Percentiles rank a stretch among this genome's conserved stretches.
Conservation (phyloP, 1,284 basidiomycete genomes). For the Cutaneotrichosporon cavernicola region DNA sequence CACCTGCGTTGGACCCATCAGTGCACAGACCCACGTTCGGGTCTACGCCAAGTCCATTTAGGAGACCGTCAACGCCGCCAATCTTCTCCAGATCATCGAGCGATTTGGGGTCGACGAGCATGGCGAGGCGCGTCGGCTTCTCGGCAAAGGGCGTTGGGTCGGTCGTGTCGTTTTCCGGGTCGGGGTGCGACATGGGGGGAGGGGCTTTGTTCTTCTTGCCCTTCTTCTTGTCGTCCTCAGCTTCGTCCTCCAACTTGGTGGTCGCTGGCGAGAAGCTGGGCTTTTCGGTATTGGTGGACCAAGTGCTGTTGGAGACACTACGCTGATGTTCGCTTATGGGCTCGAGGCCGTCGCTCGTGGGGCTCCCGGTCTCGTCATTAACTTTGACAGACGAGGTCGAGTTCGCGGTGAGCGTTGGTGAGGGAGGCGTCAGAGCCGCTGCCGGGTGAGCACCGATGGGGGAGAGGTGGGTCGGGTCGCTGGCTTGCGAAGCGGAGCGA, state of each 20-base stretch:
- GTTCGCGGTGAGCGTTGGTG: slow-evolving; percentile 42
- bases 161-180: slow-evolving; percentile 59
- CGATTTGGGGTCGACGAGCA: slow-evolving; percentile 75
- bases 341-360: slow-evolving; percentile 58
- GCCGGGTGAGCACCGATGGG: slow-evolving; percentile 25
- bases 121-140: slow-evolving; percentile 73
- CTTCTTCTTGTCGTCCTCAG: slow-evolving; percentile 17
- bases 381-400: slow-evolving; percentile 39
- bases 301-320: slow-evolving; percentile 37
- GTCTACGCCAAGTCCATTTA: slow-evolving; percentile 73
- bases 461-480: slow-evolving; percentile 33
- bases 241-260: slow-evolving; percentile 12
- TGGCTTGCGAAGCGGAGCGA: slow-evolving; percentile 20
- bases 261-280: slow-evolving; percentile 4
- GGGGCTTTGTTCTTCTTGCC: slow-evolving; percentile 26
- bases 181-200: slow-evolving; percentile 42
- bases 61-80: slow-evolving; percentile 70
- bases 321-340: slow-evolving; percentile 56
- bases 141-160: slow-evolving; percentile 70
- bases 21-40: slow-evolving; percentile 58
- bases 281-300: slow-evolving; percentile 26
- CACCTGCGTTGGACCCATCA: slow-evolving; percentile 29
- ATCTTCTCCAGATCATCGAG: slow-evolving; percentile 66
- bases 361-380: slow-evolving; percentile 36
- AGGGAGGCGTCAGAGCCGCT: slow-evolving; percentile 39